Evolutionary conservation across 441 rosid genomes (phyloP).

Genomic region (Pelargonium cotyledonis): DNA sequence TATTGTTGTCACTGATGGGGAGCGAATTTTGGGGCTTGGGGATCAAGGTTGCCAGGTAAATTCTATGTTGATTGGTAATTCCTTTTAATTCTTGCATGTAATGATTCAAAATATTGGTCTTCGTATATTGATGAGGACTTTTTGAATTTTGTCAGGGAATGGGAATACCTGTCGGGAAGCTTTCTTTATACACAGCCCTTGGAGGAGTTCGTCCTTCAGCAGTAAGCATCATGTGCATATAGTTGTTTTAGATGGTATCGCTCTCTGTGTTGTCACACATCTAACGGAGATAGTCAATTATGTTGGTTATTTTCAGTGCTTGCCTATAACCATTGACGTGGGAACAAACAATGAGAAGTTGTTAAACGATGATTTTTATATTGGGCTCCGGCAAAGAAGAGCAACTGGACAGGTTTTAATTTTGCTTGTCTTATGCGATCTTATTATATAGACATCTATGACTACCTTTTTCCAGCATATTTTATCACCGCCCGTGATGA

Average conservation of each 20-base stretch:
- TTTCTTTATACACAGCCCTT: slow-evolving; percentile 83
- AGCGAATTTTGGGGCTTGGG: slow-evolving; percentile 65
- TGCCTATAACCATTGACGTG: slow-evolving; percentile 86
- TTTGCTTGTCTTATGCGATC: neutral
- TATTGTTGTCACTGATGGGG: slow-evolving; percentile 91
- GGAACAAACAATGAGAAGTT: slow-evolving; percentile 81
- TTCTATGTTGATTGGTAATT: neutral
- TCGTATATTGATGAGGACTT: neutral
- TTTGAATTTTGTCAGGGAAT: slow-evolving; percentile 57
- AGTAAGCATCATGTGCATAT: slow-evolving; percentile 34
- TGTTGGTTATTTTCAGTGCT: slow-evolving; percentile 44
- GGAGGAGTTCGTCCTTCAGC: slow-evolving; percentile 92
- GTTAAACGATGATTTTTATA: slow-evolving; percentile 78
- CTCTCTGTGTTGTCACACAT: neutral
- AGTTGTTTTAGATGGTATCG: neutral
- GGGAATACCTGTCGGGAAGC: slow-evolving; percentile 98
- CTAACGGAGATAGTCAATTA: neutral
- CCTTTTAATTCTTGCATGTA: neutral
- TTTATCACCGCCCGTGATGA: neutral
- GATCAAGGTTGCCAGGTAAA: slow-evolving; percentile 96
- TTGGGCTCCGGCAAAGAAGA: slow-evolving; percentile 66
- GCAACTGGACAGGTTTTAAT: slow-evolving; percentile 70
- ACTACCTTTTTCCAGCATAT: neutral
- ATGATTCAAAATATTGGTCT: neutral
- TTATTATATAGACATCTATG: neutral